A percentile compares a stretch with the other conserved stretches of the same genome.
These are phyloP conservation scores for Arachis stenosperma DNA, from an alignment of 306 rosid species.

Conservation along the genomic window DNA sequence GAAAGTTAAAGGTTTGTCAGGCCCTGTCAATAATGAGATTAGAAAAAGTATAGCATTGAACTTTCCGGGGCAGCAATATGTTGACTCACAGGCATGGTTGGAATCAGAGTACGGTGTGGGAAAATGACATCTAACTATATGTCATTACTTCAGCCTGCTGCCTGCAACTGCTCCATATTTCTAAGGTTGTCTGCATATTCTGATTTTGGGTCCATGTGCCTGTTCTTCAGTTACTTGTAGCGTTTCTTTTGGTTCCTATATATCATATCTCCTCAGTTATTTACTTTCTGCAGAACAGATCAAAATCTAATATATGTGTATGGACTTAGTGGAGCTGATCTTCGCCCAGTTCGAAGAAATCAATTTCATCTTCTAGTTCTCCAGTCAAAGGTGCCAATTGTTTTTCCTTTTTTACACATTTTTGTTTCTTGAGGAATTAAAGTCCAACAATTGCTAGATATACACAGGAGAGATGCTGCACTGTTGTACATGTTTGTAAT, in stretches of 20 bases:
- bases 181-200: conserved; percentile 37
- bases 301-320: conserved; percentile 20
- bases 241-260: conserved; percentile 18
- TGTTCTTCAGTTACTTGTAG: conserved; percentile 22
- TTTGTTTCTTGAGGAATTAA: conserved; percentile 11
- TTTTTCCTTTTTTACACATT: conserved; percentile 26
- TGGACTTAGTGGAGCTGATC: conserved; percentile 25
- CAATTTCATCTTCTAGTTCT: conserved; percentile 19
- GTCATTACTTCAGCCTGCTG: neutral
- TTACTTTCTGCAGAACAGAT: conserved; percentile 22
- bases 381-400: conserved; percentile 32
- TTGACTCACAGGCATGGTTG: conserved; percentile 20
- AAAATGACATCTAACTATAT: conserved; percentile 23
- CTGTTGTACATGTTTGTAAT: conserved; percentile 36
- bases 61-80: conserved; percentile 20
- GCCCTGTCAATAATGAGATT: conserved; percentile 24
- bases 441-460: conserved; percentile 32
- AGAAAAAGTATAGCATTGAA: conserved; percentile 17
- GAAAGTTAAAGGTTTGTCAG: conserved; percentile 77
- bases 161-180: conserved; percentile 22
- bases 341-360: conserved; percentile 31
- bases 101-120: conserved; percentile 9
- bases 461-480: conserved; percentile 20
- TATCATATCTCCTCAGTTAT: conserved; percentile 3
- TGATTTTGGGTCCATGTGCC: conserved; percentile 34